Evolutionary conservation across 225 moss, liverwort and hornwort species (phyloP), one percentile per base, ranked within the genome.

Genomic region (Marchantia paleacea): DNA sequence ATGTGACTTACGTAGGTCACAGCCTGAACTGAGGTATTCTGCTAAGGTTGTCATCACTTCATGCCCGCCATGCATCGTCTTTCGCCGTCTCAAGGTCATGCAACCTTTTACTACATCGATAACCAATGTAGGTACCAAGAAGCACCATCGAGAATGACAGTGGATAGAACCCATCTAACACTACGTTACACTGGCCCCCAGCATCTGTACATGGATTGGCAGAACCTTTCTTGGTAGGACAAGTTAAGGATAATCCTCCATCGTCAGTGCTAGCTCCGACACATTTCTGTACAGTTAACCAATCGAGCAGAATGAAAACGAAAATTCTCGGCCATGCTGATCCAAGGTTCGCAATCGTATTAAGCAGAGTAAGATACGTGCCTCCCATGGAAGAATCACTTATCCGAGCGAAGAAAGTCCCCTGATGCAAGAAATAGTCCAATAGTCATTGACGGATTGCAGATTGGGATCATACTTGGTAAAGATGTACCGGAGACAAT

Each of bases 361-460:
- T 87, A 15, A 87, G 82, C 52, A 87, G 80, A 20, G 87, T 87
- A 29, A 87, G 80, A 52, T 87, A 87, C 4, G 87, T 82, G 51
- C 87, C 87, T 74, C 87, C 87, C 87, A 87, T 87, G 20, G 87
- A 84, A 48, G 87, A 87, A 67, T 87, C 87, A 75, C 87, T 87
- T 49, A 87, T 87, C 50, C 82, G 84, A 71, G 87, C 84, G 69
- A 87, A 87, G 74, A 87, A 87, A 3, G 87, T 84, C 51, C 87
- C 87, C 87, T 87, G 84, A 50, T 8, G 52, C 14, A 78, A 28
- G 4, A 76, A 54, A 25, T 12, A 54, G 54, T 53, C 9, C 50
- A 39, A 30, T 24, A 55, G 55, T 14, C 19, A 54, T 10, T 72
- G 2, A 24, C 24, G 50, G 4, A 13, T 0, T 39, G 16, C 6